phyloP scores from a whole-genome alignment of 345 rosid species.

The Trapa bicornis region DNA sequence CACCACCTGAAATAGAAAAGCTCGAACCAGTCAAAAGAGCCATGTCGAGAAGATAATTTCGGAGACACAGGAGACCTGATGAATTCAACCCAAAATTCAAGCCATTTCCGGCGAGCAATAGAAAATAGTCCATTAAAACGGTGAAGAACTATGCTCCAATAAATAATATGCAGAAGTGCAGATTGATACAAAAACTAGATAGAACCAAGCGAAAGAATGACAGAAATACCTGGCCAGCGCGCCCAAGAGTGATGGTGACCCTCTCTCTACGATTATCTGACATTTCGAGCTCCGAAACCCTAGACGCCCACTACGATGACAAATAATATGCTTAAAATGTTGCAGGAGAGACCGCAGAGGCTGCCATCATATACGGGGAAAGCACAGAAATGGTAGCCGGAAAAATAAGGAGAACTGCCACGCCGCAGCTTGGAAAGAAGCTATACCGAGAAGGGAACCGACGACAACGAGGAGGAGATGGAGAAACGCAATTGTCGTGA shows the following conservation, averaged over 20 bases:
- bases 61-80: background rate
- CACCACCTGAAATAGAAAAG: slow-evolving; percentile 47
- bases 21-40: background rate
- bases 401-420: background rate
- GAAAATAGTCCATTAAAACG: background rate
- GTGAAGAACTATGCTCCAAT: background rate
- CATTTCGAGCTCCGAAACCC: slow-evolving; percentile 42
- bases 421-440: background rate
- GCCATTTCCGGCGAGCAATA: background rate
- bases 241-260: slow-evolving; percentile 78
- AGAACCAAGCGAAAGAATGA: background rate
- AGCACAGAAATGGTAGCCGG: background rate
- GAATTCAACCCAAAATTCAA: background rate
- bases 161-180: background rate
- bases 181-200: background rate
- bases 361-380: background rate
- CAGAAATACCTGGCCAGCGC: slow-evolving; percentile 55
- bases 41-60: background rate
- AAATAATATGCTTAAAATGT: background rate
- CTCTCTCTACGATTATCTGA: slow-evolving; percentile 57
- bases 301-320: slow-evolving; percentile 7
- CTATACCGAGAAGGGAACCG: background rate
- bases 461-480: background rate
- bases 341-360: background rate
- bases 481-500: background rate